Percentiles rank a stretch among this genome's conserved stretches.
Evolutionary conservation across 2,329 filamentous ascomycete genomes (phyloP).

Genomic region (Aspergillus terreus): DNA sequence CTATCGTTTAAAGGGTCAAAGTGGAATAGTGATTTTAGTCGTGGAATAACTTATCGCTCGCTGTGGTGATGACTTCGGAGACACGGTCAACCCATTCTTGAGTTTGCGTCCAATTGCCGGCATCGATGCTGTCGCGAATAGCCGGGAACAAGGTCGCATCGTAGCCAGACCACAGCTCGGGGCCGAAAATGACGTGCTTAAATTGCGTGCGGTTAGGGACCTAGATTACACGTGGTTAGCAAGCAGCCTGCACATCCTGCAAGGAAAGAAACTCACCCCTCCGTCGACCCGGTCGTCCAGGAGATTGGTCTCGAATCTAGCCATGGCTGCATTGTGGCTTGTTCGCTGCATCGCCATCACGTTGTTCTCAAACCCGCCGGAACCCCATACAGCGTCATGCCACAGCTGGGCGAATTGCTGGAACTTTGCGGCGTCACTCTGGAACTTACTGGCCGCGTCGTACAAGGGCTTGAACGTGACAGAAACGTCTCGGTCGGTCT

Average conservation of each 20-base stretch:
- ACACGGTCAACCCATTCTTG: slow-evolving; percentile 68
- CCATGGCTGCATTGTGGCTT: slow-evolving; percentile 75
- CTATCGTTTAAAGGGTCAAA: background rate
- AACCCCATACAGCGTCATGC: slow-evolving; percentile 67
- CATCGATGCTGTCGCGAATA: slow-evolving; percentile 75
- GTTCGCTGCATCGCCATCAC: slow-evolving; percentile 64
- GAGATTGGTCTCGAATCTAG: slow-evolving; percentile 75
- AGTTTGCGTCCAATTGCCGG: slow-evolving; percentile 65
- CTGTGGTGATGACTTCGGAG: slow-evolving; percentile 62
- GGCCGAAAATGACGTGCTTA: slow-evolving; percentile 88
- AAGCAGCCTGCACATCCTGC: slow-evolving; percentile 56
- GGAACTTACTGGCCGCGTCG: slow-evolving; percentile 61
- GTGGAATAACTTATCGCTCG: slow-evolving; percentile 50
- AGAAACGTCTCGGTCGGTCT: slow-evolving; percentile 16
- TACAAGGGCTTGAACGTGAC: slow-evolving; percentile 59
- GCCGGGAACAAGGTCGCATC: slow-evolving; percentile 71
- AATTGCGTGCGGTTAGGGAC: slow-evolving; percentile 67
- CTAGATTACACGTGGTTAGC: slow-evolving; percentile 50
- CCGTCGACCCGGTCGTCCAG: slow-evolving; percentile 69
- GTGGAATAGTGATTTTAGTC: slow-evolving; percentile 17
- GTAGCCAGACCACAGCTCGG: slow-evolving; percentile 69
- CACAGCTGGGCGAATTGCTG: slow-evolving; percentile 73
- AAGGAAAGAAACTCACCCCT: slow-evolving; percentile 60
- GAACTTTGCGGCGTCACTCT: slow-evolving; percentile 61
- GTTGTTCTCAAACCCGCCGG: slow-evolving; percentile 72